Conservation (phyloP, 495 filamentous ascomycete species). For the Penicillium ucsense region DNA sequence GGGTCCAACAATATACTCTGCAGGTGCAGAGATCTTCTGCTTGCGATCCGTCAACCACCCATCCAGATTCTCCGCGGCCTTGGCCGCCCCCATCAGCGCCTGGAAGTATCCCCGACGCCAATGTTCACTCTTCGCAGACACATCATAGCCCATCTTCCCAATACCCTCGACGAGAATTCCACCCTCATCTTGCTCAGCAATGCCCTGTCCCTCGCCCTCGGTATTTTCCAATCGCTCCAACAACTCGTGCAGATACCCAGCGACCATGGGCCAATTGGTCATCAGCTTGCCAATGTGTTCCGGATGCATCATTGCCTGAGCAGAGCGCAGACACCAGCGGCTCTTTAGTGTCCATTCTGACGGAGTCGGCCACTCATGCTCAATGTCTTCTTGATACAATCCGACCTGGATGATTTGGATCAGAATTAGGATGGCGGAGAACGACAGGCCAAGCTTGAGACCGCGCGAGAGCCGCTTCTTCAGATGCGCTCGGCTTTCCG, state of each 20-base stretch:
- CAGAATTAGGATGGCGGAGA: conserved; percentile 46
- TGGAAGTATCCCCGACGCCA: conserved; percentile 82
- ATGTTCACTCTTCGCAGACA: conserved; percentile 61
- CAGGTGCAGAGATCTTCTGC: conserved; percentile 53
- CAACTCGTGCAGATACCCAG: conserved; percentile 41
- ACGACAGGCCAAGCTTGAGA: conserved; percentile 43
- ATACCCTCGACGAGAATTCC: conserved; percentile 44
- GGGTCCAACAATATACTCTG: conserved; percentile 62
- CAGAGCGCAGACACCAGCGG: conserved; percentile 48
- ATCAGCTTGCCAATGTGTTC: conserved; percentile 38
- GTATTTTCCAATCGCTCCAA: conserved; percentile 55
- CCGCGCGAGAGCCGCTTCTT: conserved; percentile 52
- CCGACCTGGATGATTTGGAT: conserved; percentile 45
- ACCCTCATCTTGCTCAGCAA: conserved; percentile 48
- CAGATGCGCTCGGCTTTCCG: conserved; percentile 58
- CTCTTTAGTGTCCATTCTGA: conserved; percentile 61
- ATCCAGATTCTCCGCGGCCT: conserved; percentile 69
- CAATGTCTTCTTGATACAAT: conserved; percentile 57
- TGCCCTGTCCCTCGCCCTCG: conserved; percentile 53
- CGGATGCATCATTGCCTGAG: conserved; percentile 45
- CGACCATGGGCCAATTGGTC: conserved; percentile 57
- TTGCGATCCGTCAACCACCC: conserved; percentile 63
- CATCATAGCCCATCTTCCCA: conserved; percentile 54
- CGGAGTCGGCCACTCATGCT: conserved; percentile 65
- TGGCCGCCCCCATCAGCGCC: conserved; percentile 63